Evolutionary conservation across 306 rosid genomes (phyloP).

Genomic region (Medicago lupulina): DNA sequence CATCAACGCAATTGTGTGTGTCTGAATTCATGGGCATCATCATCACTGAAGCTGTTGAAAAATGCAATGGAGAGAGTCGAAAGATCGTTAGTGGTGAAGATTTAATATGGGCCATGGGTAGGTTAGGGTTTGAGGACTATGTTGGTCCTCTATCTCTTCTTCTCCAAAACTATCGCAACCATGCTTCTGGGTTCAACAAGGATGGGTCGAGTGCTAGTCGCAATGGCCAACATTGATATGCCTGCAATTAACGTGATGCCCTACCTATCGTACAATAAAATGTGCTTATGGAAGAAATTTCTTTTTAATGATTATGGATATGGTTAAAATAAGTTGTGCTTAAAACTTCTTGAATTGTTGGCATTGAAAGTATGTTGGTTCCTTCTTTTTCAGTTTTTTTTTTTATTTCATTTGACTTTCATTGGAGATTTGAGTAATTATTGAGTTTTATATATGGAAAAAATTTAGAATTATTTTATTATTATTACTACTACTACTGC

Average conservation of each 20-base stretch:
- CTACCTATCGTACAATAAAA: too few relatives aligned
- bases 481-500: too few relatives aligned
- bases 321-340: too few relatives aligned
- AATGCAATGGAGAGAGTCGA: constrained; percentile 59
- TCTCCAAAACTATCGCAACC: constrained; percentile 46
- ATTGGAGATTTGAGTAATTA: too few relatives aligned
- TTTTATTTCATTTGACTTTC: too few relatives aligned
- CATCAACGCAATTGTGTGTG: constrained; percentile 60
- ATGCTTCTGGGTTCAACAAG: neutral
- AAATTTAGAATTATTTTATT: too few relatives aligned
- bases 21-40: constrained; percentile 66
- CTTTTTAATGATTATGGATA: too few relatives aligned
- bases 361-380: too few relatives aligned
- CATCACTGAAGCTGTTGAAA: constrained; percentile 59
- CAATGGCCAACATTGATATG: neutral
- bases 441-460: too few relatives aligned
- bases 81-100: constrained; percentile 64
- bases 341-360: too few relatives aligned
- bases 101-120: constrained; percentile 61
- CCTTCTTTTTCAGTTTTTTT: too few relatives aligned
- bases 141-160: constrained; percentile 55
- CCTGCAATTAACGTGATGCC: neutral
- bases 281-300: too few relatives aligned
- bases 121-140: constrained; percentile 68
- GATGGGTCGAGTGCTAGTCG: neutral